Evolutionary conservation across 2,329 filamentous ascomycete genomes (phyloP).

Genomic region (Colletotrichum aenigma): DNA sequence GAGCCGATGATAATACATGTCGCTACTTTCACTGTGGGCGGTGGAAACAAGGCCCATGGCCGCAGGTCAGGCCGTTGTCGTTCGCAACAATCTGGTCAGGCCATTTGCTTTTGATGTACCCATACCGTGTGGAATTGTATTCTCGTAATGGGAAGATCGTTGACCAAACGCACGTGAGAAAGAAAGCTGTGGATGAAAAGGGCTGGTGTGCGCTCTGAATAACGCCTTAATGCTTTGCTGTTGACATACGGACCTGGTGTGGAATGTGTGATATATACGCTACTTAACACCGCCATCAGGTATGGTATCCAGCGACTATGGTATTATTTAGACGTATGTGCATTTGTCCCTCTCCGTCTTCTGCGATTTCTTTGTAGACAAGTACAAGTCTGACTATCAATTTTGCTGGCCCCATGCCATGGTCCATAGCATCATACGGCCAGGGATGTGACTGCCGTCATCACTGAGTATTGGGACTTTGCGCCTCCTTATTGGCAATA

Average conservation of each 20-base stretch:
- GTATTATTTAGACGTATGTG: not conserved
- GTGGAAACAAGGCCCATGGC: accelerated
- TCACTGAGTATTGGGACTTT: not conserved
- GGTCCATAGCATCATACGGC: not conserved
- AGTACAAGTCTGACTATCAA: accelerated
- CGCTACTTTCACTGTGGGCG: not conserved
- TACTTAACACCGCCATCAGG: too few species aligned
- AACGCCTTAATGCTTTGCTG: not conserved
- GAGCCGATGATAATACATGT: accelerated
- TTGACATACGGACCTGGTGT: not conserved
- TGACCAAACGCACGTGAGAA: not conserved
- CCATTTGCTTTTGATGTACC: accelerated
- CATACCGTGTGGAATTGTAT: not conserved
- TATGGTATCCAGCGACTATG: too few species aligned
- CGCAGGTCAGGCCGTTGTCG: not conserved
- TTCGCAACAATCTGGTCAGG: not conserved
- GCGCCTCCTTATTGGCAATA: not conserved
- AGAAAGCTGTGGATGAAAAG: not conserved
- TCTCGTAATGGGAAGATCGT: not conserved
- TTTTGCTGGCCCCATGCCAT: not conserved
- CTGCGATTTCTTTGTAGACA: accelerated
- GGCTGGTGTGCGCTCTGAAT: not conserved
- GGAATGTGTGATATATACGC: too few species aligned
- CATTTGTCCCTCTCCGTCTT: not conserved
- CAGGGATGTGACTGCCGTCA: accelerated